phyloP scores from a whole-genome alignment of 2,329 filamentous ascomycete genomes.

The Seiridium unicorne region DNA sequence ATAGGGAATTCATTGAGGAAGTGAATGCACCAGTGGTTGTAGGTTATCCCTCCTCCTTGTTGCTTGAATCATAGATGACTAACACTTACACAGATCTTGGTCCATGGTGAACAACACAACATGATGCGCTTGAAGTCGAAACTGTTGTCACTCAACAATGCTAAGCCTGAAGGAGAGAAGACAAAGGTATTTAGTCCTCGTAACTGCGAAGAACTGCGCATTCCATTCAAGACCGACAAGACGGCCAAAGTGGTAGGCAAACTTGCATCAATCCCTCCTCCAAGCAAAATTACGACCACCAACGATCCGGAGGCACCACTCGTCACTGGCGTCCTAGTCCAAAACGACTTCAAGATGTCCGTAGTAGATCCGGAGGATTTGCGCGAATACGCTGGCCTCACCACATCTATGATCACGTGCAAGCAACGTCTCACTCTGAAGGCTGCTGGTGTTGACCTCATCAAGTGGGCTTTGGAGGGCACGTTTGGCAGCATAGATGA shows the following conservation, averaged over 20 bases:
- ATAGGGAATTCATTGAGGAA: constrained; percentile 95
- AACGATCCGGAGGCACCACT: constrained; percentile 45
- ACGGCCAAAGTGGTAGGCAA: constrained; percentile 94
- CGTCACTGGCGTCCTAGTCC: constrained; percentile 87
- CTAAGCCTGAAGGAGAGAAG: constrained; percentile 73
- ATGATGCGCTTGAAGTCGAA: constrained; percentile 98
- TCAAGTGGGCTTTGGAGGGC: constrained; percentile 90
- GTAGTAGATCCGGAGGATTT: constrained; percentile 97
- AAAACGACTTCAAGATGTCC: constrained; percentile 96
- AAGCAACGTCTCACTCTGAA: constrained; percentile 86
- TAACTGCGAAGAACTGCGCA: constrained; percentile 92
- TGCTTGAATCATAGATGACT: constrained; percentile 15
- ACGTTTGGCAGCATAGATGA: constrained; percentile 87
- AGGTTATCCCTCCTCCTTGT: constrained; percentile 38
- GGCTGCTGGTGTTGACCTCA: constrained; percentile 85
- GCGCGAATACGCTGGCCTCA: constrained; percentile 93
- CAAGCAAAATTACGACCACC: constrained; percentile 35
- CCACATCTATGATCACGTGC: constrained; percentile 90
- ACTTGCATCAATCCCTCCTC: constrained; percentile 77
- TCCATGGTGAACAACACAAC: constrained; percentile 95
- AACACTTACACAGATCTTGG: constrained; percentile 67
- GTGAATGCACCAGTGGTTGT: constrained; percentile 89
- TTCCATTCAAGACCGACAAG: constrained; percentile 95
- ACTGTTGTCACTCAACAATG: constrained; percentile 84
- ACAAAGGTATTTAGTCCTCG: constrained; percentile 91